Evolutionary conservation across 495 filamentous ascomycete genomes (phyloP).

Genomic region (Penicillium pulvis): DNA sequence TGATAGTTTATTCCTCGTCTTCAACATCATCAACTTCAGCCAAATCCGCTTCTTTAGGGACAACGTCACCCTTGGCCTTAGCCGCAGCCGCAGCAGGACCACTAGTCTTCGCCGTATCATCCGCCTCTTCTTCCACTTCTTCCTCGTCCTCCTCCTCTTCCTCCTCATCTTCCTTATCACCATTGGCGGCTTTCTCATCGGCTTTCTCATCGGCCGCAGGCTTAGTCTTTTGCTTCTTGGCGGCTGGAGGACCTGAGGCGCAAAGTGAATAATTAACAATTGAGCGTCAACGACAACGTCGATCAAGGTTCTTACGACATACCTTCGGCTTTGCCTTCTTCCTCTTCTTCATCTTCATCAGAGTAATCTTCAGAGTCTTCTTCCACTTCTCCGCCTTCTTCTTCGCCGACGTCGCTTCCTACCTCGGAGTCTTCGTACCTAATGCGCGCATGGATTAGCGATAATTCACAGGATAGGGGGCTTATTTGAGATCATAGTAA

Average conservation of each 20-base stretch:
- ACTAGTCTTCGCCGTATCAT: conserved; percentile 40
- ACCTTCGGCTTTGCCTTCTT: conserved; percentile 36
- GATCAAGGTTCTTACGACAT: neutral
- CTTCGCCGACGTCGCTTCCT: conserved; percentile 43
- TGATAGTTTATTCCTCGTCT: conserved; percentile 10
- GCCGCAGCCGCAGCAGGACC: conserved; percentile 46
- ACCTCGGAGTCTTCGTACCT: conserved; percentile 54
- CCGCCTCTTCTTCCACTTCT: conserved; percentile 29
- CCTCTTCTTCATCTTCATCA: conserved; percentile 29
- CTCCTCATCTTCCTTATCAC: conserved; percentile 35
- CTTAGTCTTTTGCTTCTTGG: conserved; percentile 37
- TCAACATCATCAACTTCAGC: conserved; percentile 41
- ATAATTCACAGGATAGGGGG: neutral
- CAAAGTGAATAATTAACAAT: conserved; percentile 12
- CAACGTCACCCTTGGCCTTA: conserved; percentile 42
- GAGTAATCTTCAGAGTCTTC: conserved; percentile 24
- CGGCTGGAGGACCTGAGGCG: conserved; percentile 37
- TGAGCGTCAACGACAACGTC: neutral
- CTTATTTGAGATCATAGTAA: neutral
- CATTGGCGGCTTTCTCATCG: conserved; percentile 36
- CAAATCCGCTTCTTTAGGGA: conserved; percentile 54
- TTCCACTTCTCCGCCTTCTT: conserved; percentile 38
- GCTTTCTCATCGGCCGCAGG: conserved; percentile 30
- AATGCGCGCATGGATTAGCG: conserved; percentile 20
- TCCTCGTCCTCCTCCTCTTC: conserved; percentile 28